These are phyloP conservation scores for Pseudogymnoascus destructans DNA, from an alignment of 2,329 filamentous ascomycete genomes.

Conservation along the genomic window DNA sequence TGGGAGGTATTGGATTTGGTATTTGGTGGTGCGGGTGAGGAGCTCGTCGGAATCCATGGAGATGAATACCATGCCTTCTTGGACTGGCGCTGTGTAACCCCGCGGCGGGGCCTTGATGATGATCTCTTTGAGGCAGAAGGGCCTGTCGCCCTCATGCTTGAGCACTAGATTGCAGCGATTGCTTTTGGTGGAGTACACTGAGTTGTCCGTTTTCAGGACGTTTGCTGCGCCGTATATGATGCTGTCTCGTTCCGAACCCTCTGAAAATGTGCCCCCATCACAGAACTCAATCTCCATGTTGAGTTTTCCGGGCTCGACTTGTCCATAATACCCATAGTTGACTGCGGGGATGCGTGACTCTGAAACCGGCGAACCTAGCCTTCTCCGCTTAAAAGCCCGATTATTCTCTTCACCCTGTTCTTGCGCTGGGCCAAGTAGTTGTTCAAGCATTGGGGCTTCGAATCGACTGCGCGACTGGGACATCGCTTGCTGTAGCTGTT, in stretches of 20 bases:
- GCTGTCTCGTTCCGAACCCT: slow-evolving; percentile 34
- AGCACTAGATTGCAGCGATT: slow-evolving; percentile 78
- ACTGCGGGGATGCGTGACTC: slow-evolving; percentile 41
- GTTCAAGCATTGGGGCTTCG: background rate
- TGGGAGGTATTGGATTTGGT: slow-evolving; percentile 53
- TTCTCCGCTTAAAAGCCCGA: slow-evolving; percentile 53
- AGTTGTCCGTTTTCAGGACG: slow-evolving; percentile 66
- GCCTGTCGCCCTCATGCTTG: slow-evolving; percentile 63
- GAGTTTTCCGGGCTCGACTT: slow-evolving; percentile 69
- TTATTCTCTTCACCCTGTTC: slow-evolving; percentile 29
- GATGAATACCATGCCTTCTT: slow-evolving; percentile 86
- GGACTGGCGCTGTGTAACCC: slow-evolving; percentile 74
- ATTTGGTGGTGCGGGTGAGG: slow-evolving; percentile 57
- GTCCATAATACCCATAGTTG: slow-evolving; percentile 75
- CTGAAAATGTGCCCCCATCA: slow-evolving; percentile 61
- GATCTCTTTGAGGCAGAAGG: slow-evolving; percentile 74
- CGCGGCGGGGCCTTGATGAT: slow-evolving; percentile 72
- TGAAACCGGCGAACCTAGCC: slow-evolving; percentile 50
- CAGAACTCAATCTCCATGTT: slow-evolving; percentile 83
- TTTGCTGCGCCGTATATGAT: slow-evolving; percentile 57
- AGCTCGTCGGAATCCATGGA: slow-evolving; percentile 73
- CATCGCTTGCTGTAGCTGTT: background rate
- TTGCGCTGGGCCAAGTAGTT: slow-evolving; percentile 7
- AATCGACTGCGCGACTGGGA: background rate
- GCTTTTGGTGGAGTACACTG: slow-evolving; percentile 84